Conservation (phyloP, 441 rosid genomes). For the Corymbia calophylla region DNA sequence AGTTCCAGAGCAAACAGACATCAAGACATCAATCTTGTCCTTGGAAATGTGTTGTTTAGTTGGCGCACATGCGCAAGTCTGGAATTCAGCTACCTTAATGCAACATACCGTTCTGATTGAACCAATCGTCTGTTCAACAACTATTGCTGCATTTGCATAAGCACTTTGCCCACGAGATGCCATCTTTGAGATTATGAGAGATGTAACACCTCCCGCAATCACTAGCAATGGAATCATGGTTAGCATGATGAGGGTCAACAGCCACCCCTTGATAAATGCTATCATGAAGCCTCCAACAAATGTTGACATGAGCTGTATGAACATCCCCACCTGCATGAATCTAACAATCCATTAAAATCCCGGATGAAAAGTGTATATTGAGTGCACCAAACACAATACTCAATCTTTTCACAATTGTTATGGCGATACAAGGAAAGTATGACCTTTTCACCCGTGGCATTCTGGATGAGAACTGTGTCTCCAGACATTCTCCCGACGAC, state of each 20-base stretch:
- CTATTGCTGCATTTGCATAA: slow-evolving; percentile 11
- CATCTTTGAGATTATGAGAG: neutral
- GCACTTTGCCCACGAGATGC: slow-evolving; percentile 1
- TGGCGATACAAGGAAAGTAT: neutral
- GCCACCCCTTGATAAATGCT: neutral
- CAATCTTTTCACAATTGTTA: neutral
- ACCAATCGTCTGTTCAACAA: slow-evolving; percentile 6
- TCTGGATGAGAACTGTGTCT: neutral
- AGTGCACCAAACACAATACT: neutral
- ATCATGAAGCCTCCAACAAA: slow-evolving; percentile 3
- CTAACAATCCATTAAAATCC: neutral
- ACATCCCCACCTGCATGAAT: slow-evolving; percentile 13
- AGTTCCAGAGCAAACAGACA: neutral
- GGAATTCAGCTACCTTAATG: neutral
- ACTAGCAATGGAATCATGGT: slow-evolving; percentile 10
- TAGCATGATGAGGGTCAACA: slow-evolving; percentile 8
- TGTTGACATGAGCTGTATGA: slow-evolving; percentile 11
- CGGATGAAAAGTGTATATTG: neutral
- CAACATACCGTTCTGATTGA: neutral
- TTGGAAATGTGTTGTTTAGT: neutral
- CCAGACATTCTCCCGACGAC: neutral
- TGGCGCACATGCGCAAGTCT: neutral
- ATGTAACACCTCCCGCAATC: slow-evolving; percentile 1
- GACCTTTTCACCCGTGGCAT: neutral
- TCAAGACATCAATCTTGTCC: neutral